These are phyloP conservation scores for Syzygium grande DNA, from an alignment of 345 rosid genomes.

Conservation along the genomic window DNA sequence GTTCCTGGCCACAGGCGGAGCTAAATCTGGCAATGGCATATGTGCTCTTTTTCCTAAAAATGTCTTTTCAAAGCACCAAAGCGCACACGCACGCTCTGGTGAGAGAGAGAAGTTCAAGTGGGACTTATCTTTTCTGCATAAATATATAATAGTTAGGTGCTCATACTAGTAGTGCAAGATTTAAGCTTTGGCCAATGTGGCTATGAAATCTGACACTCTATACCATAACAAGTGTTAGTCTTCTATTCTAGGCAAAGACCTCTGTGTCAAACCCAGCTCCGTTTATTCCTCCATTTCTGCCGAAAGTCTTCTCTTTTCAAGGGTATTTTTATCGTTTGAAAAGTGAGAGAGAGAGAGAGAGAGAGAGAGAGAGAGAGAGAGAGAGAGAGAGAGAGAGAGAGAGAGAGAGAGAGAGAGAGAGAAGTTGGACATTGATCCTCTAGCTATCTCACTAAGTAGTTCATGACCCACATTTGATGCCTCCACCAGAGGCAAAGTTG, in stretches of 20 bases:
- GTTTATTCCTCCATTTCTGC: conserved; percentile 12
- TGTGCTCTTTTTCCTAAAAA: conserved; percentile 4
- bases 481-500: not conserved
- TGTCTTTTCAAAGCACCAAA: conserved; percentile 11
- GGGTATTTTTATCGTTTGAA: not conserved
- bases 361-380: not conserved
- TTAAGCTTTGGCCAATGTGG: not conserved
- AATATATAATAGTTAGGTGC: not conserved
- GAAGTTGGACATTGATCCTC: not conserved
- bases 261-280: conserved; percentile 6
- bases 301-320: conserved; percentile 14
- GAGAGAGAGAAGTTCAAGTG: not conserved
- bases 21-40: conserved; percentile 7
- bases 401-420: not conserved
- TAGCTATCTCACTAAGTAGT: not conserved
- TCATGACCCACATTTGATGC: not conserved
- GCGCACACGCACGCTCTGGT: not conserved
- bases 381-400: not conserved
- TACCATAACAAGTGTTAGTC: conserved; percentile 1
- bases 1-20: not conserved
- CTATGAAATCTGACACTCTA: not conserved
- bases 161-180: not conserved
- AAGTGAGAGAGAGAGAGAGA: too few species aligned
- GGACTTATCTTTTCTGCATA: conserved; percentile 1
- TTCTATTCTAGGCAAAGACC: conserved; percentile 2